Conservation (phyloP, 2,329 filamentous ascomycete genomes). For the Endocalyx cinctus region DNA sequence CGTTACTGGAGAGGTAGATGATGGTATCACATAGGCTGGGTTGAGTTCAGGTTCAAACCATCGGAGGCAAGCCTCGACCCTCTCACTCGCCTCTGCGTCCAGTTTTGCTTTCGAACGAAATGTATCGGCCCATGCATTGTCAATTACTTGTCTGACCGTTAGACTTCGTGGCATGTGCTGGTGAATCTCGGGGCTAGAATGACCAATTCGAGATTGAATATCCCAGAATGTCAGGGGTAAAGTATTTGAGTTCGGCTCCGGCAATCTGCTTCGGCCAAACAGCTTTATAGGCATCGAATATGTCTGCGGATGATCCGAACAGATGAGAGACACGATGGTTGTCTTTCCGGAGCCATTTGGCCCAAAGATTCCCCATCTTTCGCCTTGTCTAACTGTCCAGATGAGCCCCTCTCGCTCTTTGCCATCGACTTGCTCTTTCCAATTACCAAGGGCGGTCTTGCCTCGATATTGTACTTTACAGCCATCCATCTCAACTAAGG, state of each 20-base stretch:
- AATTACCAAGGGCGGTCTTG: slow-evolving; percentile 76
- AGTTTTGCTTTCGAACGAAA: slow-evolving; percentile 69
- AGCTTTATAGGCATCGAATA: slow-evolving; percentile 84
- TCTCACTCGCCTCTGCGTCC: slow-evolving; percentile 46
- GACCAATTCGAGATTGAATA: slow-evolving; percentile 82
- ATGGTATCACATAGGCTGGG: slow-evolving; percentile 36
- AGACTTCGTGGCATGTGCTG: slow-evolving; percentile 81
- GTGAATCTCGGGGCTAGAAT: slow-evolving; percentile 91
- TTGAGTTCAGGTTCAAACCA: slow-evolving; percentile 81
- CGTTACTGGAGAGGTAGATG: slow-evolving; percentile 5
- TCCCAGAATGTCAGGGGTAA: slow-evolving; percentile 87
- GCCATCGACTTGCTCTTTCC: slow-evolving; percentile 57
- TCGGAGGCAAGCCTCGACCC: slow-evolving; percentile 64
- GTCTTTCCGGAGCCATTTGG: slow-evolving; percentile 96
- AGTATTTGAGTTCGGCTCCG: slow-evolving; percentile 59
- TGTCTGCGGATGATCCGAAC: slow-evolving; percentile 91
- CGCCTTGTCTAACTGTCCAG: slow-evolving; percentile 78
- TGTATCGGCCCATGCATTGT: slow-evolving; percentile 87
- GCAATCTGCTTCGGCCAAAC: slow-evolving; percentile 78
- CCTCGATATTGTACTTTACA: slow-evolving; percentile 76
- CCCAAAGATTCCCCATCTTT: slow-evolving; percentile 90
- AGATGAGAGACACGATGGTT: slow-evolving; percentile 85
- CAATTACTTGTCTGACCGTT: slow-evolving; percentile 68
- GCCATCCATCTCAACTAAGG: slow-evolving; percentile 81
- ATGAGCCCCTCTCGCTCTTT: slow-evolving; percentile 58